A percentile compares a stretch with the other conserved stretches of the same genome.
Evolutionary conservation across 441 rosid genomes (phyloP).

Genomic region (Populus hybrid): DNA sequence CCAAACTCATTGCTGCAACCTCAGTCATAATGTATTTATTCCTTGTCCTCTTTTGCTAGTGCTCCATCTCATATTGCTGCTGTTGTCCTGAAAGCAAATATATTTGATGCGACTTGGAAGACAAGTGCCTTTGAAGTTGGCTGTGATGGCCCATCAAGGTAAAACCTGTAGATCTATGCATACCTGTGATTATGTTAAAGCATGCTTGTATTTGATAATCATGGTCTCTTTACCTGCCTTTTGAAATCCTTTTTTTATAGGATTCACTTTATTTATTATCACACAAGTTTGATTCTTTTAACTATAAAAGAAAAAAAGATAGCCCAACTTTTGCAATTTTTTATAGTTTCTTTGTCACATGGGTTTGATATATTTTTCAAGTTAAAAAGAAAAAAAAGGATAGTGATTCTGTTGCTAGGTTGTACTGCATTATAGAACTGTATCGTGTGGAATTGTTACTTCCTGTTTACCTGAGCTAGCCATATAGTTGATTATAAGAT

Average conservation of each 20-base stretch:
- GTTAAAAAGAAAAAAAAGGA: too few species aligned
- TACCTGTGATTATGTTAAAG: slow-evolving; percentile 1
- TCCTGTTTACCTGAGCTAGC: not conserved
- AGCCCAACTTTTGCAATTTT: not conserved
- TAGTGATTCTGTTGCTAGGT: too few species aligned
- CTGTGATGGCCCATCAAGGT: slow-evolving; percentile 62
- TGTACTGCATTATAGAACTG: not conserved
- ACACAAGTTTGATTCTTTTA: not conserved
- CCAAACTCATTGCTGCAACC: not conserved
- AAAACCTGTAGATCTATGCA: not conserved
- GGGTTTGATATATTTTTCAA: too few species aligned
- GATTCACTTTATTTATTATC: not conserved
- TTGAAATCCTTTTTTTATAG: not conserved
- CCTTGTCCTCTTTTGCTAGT: slow-evolving; percentile 38
- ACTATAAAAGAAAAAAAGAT: not conserved
- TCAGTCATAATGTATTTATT: not conserved
- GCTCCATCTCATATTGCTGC: slow-evolving; percentile 71
- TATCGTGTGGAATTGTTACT: not conserved
- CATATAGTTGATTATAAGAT: not conserved
- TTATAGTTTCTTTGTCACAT: not conserved
- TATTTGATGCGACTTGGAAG: slow-evolving; percentile 62
- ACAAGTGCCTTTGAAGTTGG: slow-evolving; percentile 41
- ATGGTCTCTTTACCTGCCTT: not conserved
- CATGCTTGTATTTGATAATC: slow-evolving; percentile 7
- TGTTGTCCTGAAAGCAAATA: slow-evolving; percentile 53